A percentile compares a stretch with the other conserved stretches of the same genome.
Evolutionary conservation across 2,329 filamentous ascomycete genomes (phyloP).

Genomic region (Colletotrichum tofieldiae): DNA sequence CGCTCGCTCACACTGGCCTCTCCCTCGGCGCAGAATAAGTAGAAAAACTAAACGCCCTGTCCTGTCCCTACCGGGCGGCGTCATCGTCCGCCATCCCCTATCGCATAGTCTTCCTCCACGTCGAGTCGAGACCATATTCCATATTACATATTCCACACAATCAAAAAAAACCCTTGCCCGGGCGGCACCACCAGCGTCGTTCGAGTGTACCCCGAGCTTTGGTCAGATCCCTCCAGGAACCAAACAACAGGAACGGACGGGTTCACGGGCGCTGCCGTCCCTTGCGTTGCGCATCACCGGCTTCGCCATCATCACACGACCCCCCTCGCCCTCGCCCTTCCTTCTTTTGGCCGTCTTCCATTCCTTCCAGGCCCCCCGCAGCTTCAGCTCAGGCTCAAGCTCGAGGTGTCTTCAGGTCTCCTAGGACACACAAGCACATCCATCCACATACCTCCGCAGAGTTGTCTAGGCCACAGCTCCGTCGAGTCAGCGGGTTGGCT

Average conservation of each 20-base stretch:
- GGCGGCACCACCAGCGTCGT: background rate
- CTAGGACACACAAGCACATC: constrained; percentile 1
- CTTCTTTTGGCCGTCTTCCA: constrained; percentile 14
- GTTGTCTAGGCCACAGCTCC: background rate
- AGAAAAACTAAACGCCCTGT: background rate
- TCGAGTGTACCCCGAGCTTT: background rate
- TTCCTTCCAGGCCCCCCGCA: constrained; percentile 6
- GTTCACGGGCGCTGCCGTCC: constrained; percentile 20
- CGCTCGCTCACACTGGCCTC: background rate
- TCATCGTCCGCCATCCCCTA: background rate
- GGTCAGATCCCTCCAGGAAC: constrained; percentile 6
- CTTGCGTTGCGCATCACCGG: constrained; percentile 5
- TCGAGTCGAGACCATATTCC: background rate
- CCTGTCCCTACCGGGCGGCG: background rate
- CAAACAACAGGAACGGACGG: constrained; percentile 7
- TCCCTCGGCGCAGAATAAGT: background rate
- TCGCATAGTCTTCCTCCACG: background rate
- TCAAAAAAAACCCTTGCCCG: too few relatives aligned
- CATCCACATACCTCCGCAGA: background rate
- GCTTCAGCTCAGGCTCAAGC: background rate
- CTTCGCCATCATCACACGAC: constrained; percentile 1
- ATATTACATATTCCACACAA: too few relatives aligned
- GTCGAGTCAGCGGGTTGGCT: background rate
- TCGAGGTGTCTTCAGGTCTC: background rate
- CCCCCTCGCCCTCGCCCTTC: constrained; percentile 8